phyloP scores from a whole-genome alignment of 2,329 filamentous ascomycete species.

The Colletotrichum caudatum region DNA sequence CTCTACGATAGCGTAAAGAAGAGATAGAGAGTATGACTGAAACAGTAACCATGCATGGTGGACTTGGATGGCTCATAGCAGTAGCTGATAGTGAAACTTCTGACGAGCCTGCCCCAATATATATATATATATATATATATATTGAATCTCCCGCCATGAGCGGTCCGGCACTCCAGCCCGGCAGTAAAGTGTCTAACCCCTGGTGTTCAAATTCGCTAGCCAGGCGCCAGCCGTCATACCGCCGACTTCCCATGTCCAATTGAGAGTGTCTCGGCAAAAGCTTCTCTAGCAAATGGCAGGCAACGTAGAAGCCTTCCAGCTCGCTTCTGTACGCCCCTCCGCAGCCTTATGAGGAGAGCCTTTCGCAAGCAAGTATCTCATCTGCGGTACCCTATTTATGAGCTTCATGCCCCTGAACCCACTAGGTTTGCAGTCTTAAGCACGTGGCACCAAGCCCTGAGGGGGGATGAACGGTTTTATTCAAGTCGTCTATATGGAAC shows the following conservation, averaged over 20 bases:
- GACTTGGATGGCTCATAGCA: not conserved
- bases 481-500: not conserved
- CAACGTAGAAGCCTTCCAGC: not conserved
- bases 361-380: not conserved
- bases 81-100: not conserved
- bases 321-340: not conserved
- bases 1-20: not conserved
- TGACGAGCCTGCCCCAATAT: not conserved
- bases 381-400: not conserved
- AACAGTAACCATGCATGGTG: slow-evolving; percentile 3
- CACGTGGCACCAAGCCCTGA: slow-evolving; percentile 7
- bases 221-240: not conserved
- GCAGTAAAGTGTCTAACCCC: not conserved
- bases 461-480: not conserved
- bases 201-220: not conserved
- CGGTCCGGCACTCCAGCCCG: not conserved
- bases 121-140: no score
- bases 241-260: not conserved
- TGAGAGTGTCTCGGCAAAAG: not conserved
- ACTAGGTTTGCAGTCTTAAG: not conserved
- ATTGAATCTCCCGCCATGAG: not conserved
- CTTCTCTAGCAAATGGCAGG: not conserved
- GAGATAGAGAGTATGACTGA: not conserved
- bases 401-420: not conserved
- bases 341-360: not conserved